Percentiles rank a stretch among this genome's conserved stretches.
Conservation (phyloP, 371 early-diverging fungal species). For the Mortierella sp. region DNA sequence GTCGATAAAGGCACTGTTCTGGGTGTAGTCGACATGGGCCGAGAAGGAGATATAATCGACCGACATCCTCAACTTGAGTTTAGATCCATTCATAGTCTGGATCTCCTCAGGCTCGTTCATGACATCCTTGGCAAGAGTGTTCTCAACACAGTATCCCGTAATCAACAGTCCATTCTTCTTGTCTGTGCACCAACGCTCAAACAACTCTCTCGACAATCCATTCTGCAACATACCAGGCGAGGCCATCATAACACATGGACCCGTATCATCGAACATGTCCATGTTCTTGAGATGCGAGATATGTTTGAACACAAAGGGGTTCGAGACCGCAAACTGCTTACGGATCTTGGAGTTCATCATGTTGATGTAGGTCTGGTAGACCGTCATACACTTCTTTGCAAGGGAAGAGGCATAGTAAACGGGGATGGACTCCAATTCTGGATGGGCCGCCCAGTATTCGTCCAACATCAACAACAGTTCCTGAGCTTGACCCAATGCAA, state of each 20-base stretch:
- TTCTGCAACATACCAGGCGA: conserved; percentile 99
- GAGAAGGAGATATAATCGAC: conserved; percentile 99
- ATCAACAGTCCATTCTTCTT: conserved; percentile 97
- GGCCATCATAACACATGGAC: conserved; percentile 99
- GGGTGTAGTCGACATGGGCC: conserved; percentile 99
- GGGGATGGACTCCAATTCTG: conserved; percentile 96
- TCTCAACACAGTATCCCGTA: conserved; percentile 99
- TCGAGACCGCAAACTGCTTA: conserved; percentile 91
- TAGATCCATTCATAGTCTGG: conserved; percentile 88
- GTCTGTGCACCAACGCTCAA: conserved; percentile 99
- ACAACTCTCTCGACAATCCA: conserved; percentile 97
- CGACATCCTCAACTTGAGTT: conserved; percentile 91
- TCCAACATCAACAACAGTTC: conserved; percentile 99
- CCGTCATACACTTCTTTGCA: conserved; percentile 99
- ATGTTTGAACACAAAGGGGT: conserved; percentile 99
- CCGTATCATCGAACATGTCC: conserved; percentile 97
- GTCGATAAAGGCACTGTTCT: conserved; percentile 99
- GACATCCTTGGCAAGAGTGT: conserved; percentile 98
- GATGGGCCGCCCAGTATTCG: conserved; percentile 99
- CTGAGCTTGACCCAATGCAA: conserved; percentile 99
- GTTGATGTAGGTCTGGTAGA: conserved; percentile 99
- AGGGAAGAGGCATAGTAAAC: conserved; percentile 99
- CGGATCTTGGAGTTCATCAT: conserved; percentile 99
- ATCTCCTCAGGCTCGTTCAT: conserved; percentile 98
- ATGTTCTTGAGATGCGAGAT: conserved; percentile 96